A percentile compares a stretch with the other conserved stretches of the same genome.
Evolutionary conservation across 2,329 filamentous ascomycete genomes (phyloP).

Genomic region (Talaromyces sp.): DNA sequence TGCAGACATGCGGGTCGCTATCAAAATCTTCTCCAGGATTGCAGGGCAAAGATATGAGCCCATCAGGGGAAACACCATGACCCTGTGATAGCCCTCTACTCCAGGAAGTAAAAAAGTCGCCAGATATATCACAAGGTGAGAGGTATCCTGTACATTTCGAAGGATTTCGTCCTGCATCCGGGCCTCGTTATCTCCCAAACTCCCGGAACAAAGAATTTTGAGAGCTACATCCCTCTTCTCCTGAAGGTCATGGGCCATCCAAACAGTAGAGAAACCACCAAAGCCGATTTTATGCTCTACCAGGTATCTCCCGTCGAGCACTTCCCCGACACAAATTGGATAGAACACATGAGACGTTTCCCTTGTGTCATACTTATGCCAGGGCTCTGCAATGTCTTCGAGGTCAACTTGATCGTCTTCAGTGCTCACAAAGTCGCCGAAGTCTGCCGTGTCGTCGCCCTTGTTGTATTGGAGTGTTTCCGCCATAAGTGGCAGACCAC

Average conservation of each 20-base stretch:
- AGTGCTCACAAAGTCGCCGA: too few species aligned
- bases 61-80: conserved; percentile 19
- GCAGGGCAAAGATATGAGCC: conserved; percentile 15
- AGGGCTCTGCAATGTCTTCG: too few species aligned
- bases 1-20: conserved; percentile 22
- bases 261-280: conserved; percentile 20
- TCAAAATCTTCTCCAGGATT: conserved; percentile 11
- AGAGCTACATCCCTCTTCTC: conserved; percentile 18
- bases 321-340: background rate
- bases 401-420: too few species aligned
- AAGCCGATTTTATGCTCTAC: conserved; percentile 21
- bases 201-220: conserved; percentile 16
- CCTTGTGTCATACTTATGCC: too few species aligned
- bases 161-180: conserved; percentile 11
- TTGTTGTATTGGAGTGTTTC: conserved; percentile 13
- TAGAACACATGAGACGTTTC: background rate
- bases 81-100: conserved; percentile 13
- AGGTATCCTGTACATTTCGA: conserved; percentile 7
- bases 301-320: conserved; percentile 19
- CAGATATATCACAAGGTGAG: conserved; percentile 16
- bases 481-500: conserved; percentile 8
- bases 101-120: conserved; percentile 15
- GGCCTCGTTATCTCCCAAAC: conserved; percentile 15
- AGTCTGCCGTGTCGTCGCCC: too few species aligned
- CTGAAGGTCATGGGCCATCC: conserved; percentile 20